Evolutionary conservation across 345 rosid species (phyloP).

Genomic region (Stellera chamaejasme): DNA sequence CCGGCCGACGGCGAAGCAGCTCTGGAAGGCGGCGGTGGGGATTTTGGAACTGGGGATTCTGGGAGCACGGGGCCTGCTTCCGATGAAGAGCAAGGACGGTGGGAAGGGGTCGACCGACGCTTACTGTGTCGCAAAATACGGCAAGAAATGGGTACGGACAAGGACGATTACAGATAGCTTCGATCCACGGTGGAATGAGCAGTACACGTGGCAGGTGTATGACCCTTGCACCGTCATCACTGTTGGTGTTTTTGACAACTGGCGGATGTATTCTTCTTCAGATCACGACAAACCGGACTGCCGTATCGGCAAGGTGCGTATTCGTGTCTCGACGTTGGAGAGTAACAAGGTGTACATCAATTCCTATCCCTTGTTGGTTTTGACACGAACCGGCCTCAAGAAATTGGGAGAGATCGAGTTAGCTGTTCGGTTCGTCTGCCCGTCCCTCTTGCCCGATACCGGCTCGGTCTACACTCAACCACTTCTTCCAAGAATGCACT

Average conservation of each 20-base stretch:
- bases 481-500: slow-evolving; percentile 86
- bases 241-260: slow-evolving; percentile 75
- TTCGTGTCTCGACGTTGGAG: slow-evolving; percentile 82
- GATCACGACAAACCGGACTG: slow-evolving; percentile 37
- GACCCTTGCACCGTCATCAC: slow-evolving; percentile 93
- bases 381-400: slow-evolving; percentile 59
- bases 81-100: slow-evolving; percentile 66
- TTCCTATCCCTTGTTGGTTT: slow-evolving; percentile 70
- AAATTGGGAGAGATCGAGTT: slow-evolving; percentile 96
- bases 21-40: slow-evolving; percentile 93
- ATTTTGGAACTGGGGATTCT: slow-evolving; percentile 83
- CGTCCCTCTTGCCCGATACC: slow-evolving; percentile 69
- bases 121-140: slow-evolving; percentile 91
- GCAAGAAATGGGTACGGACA: slow-evolving; percentile 97
- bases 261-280: slow-evolving; percentile 68
- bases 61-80: slow-evolving; percentile 87
- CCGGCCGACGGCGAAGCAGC: slow-evolving; percentile 92
- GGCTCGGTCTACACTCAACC: slow-evolving; percentile 75
- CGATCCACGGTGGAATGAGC: slow-evolving; percentile 98
- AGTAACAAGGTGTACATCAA: slow-evolving; percentile 84
- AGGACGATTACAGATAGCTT: slow-evolving; percentile 81
- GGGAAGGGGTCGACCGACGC: slow-evolving; percentile 89
- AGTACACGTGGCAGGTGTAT: slow-evolving; percentile 99
- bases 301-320: slow-evolving; percentile 74
- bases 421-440: slow-evolving; percentile 87